Base-by-base conservation (phyloP, 768 basidiomycete species). In the Boletus pseudopeckii region DNA sequence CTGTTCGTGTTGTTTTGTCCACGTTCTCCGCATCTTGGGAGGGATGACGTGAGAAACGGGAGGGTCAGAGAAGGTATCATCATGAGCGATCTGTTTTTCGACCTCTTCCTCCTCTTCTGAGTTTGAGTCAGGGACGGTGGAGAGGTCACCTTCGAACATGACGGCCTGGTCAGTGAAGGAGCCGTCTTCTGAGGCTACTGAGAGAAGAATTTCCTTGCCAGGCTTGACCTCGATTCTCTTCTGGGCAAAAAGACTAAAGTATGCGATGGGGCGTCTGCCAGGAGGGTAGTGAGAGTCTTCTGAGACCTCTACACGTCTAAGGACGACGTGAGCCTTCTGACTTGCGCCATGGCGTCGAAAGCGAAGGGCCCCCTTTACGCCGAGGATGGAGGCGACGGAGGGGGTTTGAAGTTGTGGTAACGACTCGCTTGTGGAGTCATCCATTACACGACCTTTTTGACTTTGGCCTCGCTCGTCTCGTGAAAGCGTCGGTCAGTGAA, bases 181-280 rank as follows among this genome's bases (percentile, higher is more conserved):
- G 38, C 80, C 80, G 58, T 84, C 77, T 28, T 72, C 77, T 26
- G 77, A 74, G 38, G 75, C 77, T 33, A 88, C 72, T 7, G 84
- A 77, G 50, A 88, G 75, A 44, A 86, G 74, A 48, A 88, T 80
- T 70, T 85, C 83, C 69, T 85, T 85, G 53, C 86, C 86, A 13
- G 85, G 81, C 64, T 80, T 85, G 61, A 86, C 79, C 64, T 82
- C 82, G 65, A 88, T 83, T 55, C 81, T 73, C 73, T 88, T 88
- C 61, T 79, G 77, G 4, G 86, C 83, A 64, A 85, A 84, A 13
- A 88, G 72, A 63, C 77, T 80, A 64, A 85, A 88, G 66, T 78
- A 80, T 37, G 79, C 76, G 51, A 78, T 64, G 28, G 70, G 62
- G 22, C 66, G 62, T 18, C 68, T 66, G n/a, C 72, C 69, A 10